Base-by-base conservation (phyloP, 352 stramenopile species). In the Globisporangium middletonii region DNA sequence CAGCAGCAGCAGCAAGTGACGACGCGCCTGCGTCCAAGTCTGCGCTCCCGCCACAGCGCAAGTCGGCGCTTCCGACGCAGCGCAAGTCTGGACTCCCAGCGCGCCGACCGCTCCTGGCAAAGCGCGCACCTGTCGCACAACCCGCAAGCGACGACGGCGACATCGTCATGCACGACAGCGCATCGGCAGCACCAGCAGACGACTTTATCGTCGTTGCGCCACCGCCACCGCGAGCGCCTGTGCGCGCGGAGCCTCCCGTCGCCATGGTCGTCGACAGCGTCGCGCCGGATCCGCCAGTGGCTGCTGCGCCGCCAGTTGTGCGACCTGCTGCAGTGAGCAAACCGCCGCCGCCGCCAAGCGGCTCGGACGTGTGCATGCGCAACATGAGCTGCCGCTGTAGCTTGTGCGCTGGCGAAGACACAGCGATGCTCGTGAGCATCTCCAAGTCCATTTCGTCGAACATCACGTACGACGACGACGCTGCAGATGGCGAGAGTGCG, bases 381-480 rank as follows among this genome's bases (percentile, higher is more conserved):
- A 94, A 86, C 64, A 90, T 91, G 78, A 95, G 75, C 65, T 95
- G 86, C 73, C 88, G 59, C 56, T 95, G 86, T 70, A 75, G 65
- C 47, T 76, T 94, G 55, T 95, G 86, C 64, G 71, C 78, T 19
- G 82, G 83, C 56, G 86, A 92, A 58, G 83, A 95, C 63, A 69
- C 93, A 28, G 73, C 77, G 18, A 83, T 75, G 60, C 68, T 95
- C 12, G 66, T 89, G 59, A 84, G 65, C 64, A 89, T 95, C 55
- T 84, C 78, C 64, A 87, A 88, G 66, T 78, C 74, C 26, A 94
- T 95, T 51, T 83, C 74, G 41, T 94, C 83, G 49, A 88, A 84
- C 27, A 92, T 94, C 46, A 35, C 75, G 63, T 93, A 93, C 67
- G 72, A 38, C 7, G 71, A 72, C 23, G 23, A 23, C 23, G 23